These are phyloP conservation scores for Ascochyta viciae-villosae DNA, from an alignment of 2,329 filamentous ascomycete species.

Conservation along the genomic window DNA sequence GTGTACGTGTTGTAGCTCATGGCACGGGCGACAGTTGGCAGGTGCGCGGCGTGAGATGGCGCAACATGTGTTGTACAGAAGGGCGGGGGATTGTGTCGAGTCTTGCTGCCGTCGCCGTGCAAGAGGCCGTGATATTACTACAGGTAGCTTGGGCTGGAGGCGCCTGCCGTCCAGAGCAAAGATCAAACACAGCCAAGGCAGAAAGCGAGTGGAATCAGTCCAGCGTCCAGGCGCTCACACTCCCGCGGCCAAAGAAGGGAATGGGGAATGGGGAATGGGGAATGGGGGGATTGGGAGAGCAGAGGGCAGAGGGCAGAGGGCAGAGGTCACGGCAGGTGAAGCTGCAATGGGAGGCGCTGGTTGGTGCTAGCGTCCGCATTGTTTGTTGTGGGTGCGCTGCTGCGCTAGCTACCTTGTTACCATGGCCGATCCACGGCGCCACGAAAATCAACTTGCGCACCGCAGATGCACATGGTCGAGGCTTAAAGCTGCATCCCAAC, in stretches of 20 bases:
- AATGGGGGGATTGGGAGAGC: slow-evolving; percentile 16
- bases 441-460: slow-evolving; percentile 25
- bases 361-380: slow-evolving; percentile 19
- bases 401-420: too few relatives aligned
- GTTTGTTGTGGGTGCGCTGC: slow-evolving; percentile 21
- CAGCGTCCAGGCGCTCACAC: slow-evolving; percentile 30
- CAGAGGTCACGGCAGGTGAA: slow-evolving; percentile 31
- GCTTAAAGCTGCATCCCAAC: neutral
- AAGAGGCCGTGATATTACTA: slow-evolving; percentile 38
- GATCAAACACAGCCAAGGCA: slow-evolving; percentile 13
- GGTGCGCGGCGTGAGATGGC: slow-evolving; percentile 15
- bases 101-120: slow-evolving; percentile 29
- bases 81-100: slow-evolving; percentile 15
- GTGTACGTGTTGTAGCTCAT: slow-evolving; percentile 48
- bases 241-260: slow-evolving; percentile 40
- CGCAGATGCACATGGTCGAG: slow-evolving; percentile 1
- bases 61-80: slow-evolving; percentile 43
- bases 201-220: slow-evolving; percentile 26
- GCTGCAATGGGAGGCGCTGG: slow-evolving; percentile 33
- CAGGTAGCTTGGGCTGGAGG: slow-evolving; percentile 26
- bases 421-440: slow-evolving; percentile 11
- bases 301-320: neutral
- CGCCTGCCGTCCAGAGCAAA: slow-evolving; percentile 34
- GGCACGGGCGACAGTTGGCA: slow-evolving; percentile 22
- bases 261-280: slow-evolving; percentile 43